Percentiles rank a stretch among this genome's conserved stretches.
These are phyloP conservation scores for Rutstroemia sp. DNA, from an alignment of 2,329 filamentous ascomycete genomes.

Conservation along the genomic window DNA sequence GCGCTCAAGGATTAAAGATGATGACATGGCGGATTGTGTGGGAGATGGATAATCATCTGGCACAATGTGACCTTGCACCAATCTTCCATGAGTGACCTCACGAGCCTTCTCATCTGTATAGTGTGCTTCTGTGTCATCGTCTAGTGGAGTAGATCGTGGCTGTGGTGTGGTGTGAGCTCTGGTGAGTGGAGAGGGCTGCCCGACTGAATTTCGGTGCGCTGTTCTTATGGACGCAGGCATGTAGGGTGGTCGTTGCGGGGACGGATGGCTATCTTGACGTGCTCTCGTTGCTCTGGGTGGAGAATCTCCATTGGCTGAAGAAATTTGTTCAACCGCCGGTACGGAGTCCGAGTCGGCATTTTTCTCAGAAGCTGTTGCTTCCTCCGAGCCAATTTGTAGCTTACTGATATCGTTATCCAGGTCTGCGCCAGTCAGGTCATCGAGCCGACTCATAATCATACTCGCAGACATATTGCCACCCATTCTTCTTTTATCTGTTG, in stretches of 20 bases:
- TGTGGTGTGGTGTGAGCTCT: constrained; percentile 16
- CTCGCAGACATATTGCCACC: constrained; percentile 65
- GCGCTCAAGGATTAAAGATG: constrained; percentile 41
- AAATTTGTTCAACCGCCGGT: constrained; percentile 11
- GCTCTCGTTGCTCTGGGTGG: constrained; percentile 16
- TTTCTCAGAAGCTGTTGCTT: constrained; percentile 12
- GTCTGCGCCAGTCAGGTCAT: constrained; percentile 46
- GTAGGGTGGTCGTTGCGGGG: constrained; percentile 17
- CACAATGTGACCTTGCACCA: constrained; percentile 92
- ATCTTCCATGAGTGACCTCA: constrained; percentile 84
- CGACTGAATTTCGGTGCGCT: constrained; percentile 10
- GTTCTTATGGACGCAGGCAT: constrained; percentile 21
- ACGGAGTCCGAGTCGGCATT: neutral
- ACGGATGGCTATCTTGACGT: constrained; percentile 22
- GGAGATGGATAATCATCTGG: constrained; percentile 88
- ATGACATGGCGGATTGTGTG: constrained; percentile 59
- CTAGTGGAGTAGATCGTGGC: constrained; percentile 19
- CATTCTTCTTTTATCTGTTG: constrained; percentile 65
- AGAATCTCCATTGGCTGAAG: constrained; percentile 12
- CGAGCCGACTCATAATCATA: constrained; percentile 64
- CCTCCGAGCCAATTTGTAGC: constrained; percentile 21
- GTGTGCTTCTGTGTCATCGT: constrained; percentile 23
- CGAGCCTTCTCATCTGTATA: constrained; percentile 64
- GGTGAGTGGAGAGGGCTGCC: constrained; percentile 17
- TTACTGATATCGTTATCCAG: constrained; percentile 32